A percentile compares a stretch with the other conserved stretches of the same genome.
phyloP scores from a whole-genome alignment of 805 yeast species.

The Candida suzukii region DNA sequence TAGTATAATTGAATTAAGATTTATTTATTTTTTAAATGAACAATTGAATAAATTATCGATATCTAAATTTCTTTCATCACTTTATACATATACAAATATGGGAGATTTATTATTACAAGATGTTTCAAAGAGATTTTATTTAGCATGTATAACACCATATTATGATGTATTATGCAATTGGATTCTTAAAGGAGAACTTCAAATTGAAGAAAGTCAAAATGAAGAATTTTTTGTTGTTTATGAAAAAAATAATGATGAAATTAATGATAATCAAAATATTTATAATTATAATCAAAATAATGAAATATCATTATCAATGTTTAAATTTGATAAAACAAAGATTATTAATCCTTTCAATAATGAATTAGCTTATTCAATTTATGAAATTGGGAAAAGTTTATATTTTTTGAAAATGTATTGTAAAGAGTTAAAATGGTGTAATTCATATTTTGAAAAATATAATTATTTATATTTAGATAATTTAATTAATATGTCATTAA shows the following conservation, averaged over 20 bases:
- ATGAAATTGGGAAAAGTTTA: constrained; percentile 66
- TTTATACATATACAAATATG: constrained; percentile 43
- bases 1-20: constrained; percentile 49
- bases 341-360: not conserved
- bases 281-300: constrained; percentile 15
- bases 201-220: constrained; percentile 28
- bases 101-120: constrained; percentile 54
- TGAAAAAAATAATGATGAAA: not conserved
- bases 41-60: constrained; percentile 29
- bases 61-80: constrained; percentile 45
- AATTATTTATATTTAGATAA: constrained; percentile 7
- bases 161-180: constrained; percentile 53
- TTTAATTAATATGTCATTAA: constrained; percentile 13
- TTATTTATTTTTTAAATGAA: constrained; percentile 38
- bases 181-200: constrained; percentile 61
- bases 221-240: constrained; percentile 53
- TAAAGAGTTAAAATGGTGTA: constrained; percentile 57
- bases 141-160: constrained; percentile 49
- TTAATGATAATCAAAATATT: not conserved
- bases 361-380: constrained; percentile 35
- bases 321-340: not conserved
- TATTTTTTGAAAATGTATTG: constrained; percentile 60
- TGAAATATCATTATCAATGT: constrained; percentile 37
- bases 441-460: constrained; percentile 6
- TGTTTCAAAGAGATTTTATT: constrained; percentile 37